Conservation (phyloP, 2,329 filamentous ascomycete genomes). For the Ceratocystis smalleyi region DNA sequence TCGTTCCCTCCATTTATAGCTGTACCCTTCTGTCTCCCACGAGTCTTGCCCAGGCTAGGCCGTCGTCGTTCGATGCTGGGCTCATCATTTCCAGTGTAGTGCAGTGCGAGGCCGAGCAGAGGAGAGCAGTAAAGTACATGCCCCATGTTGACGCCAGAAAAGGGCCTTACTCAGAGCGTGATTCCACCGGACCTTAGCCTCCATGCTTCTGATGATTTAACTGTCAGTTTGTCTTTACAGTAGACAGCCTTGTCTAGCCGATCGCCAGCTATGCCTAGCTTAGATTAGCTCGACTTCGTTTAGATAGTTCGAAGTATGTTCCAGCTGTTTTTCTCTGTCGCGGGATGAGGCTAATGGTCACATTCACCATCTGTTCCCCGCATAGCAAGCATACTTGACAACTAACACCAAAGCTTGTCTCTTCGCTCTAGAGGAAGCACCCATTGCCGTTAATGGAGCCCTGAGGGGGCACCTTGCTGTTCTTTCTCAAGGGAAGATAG, state of each 20-base stretch:
- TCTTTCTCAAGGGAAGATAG: neutral
- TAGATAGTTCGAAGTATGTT: neutral
- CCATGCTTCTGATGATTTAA: neutral
- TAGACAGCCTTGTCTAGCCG: neutral
- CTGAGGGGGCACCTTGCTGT: neutral
- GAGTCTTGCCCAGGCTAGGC: no score
- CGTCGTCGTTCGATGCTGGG: no score
- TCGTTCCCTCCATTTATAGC: no score
- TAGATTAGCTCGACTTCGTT: neutral
- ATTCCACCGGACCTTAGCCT: neutral
- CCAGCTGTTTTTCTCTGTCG: neutral
- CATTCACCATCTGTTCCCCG: neutral
- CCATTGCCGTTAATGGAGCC: neutral
- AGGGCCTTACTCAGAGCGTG: neutral
- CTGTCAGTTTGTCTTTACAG: neutral
- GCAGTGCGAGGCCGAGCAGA: no score
- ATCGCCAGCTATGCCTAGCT: neutral
- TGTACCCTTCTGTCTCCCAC: no score
- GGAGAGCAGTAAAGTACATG: no score
- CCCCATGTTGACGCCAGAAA: neutral
- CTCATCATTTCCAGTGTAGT: no score
- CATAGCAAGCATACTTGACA: neutral
- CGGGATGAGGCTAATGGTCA: neutral
- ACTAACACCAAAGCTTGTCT: neutral
- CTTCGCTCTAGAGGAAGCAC: neutral